Base-by-base conservation (phyloP, 2,329 filamentous ascomycete genomes). In the Claviceps pazoutovae region DNA sequence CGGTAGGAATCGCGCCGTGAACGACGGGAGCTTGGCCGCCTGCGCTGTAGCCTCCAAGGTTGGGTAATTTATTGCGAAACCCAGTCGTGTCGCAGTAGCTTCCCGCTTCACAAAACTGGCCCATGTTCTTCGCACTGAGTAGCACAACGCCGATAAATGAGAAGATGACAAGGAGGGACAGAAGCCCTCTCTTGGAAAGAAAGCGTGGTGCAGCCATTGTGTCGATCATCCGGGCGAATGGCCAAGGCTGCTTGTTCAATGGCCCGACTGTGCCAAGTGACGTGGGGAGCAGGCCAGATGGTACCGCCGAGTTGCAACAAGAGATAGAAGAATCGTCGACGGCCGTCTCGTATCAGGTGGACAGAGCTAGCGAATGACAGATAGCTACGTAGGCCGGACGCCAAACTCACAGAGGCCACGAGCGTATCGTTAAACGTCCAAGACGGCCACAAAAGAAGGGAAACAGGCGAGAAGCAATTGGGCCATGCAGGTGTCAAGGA, bases 111-210 rank as follows among this genome's bases (percentile, higher is more conserved):
- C 58, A 62, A 56, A 64, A 62, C 42, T 59, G 59, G 16, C 58
- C 57, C 7, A 69, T 57, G 16, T 64, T 60, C 26, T 56, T 61
- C 21, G 64, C 64, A 2, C 64, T 62, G 52, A 69, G 48, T 46
- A 70, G 57, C 13, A 71, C 55, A 37, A 64, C 54, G 26, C 62
- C 56, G 21, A 64, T 44, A 38, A 63, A 64, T 30, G 64, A 49
- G 16, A 59, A 53, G 14, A 62, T 53, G 45, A 66, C 54, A 53
- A 58, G 30, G 16, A 67, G 16, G 16, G 64, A 23, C 26, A 59
- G 50, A 43, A 64, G 51, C 23, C 59, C 58, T 50, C 62, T 66
- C 36, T 61, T 58, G 5, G 62, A 61, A 16, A 64, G 52, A 58
- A 66, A 64, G 44, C 52, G 61, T 45, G 58, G 45, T 38, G 57